Evolutionary conservation across 2,329 filamentous ascomycete genomes (phyloP).

Genomic region (Pseudonectria buxi): DNA sequence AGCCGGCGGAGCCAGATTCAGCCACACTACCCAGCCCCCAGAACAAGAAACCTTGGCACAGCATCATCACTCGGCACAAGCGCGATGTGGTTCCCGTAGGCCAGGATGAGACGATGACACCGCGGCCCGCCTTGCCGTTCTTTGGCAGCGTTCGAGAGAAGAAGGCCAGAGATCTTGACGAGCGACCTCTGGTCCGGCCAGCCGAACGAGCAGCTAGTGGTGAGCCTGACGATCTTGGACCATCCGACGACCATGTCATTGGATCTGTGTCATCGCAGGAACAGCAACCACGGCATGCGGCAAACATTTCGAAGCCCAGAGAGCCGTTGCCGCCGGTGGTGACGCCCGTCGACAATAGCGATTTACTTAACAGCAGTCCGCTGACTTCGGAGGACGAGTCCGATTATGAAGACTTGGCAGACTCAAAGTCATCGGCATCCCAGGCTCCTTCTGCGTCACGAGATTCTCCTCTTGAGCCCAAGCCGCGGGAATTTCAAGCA

Average conservation of each 20-base stretch:
- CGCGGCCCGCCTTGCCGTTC: slow-evolving; percentile 64
- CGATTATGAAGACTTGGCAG: slow-evolving; percentile 2
- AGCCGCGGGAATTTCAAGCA: too few relatives aligned
- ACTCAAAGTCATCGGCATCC: background rate
- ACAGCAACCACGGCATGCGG: slow-evolving; percentile 43
- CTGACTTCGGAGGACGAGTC: slow-evolving; percentile 28
- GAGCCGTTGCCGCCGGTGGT: slow-evolving; percentile 66
- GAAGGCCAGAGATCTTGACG: slow-evolving; percentile 46
- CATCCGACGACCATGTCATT: slow-evolving; percentile 54
- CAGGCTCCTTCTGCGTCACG: too few relatives aligned
- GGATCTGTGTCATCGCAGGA: slow-evolving; percentile 51
- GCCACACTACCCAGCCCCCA: slow-evolving; percentile 30
- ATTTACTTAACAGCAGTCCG: slow-evolving; percentile 53
- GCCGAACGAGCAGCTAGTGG: slow-evolving; percentile 31
- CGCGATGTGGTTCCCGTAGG: slow-evolving; percentile 42
- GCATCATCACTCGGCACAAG: slow-evolving; percentile 38
- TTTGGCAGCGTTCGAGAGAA: slow-evolving; percentile 69
- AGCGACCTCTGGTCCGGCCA: slow-evolving; percentile 53
- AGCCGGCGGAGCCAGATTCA: slow-evolving; percentile 32
- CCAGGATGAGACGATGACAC: slow-evolving; percentile 66
- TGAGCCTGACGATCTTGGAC: slow-evolving; percentile 28
- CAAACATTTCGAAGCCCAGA: slow-evolving; percentile 50
- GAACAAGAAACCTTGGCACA: slow-evolving; percentile 45
- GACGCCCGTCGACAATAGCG: slow-evolving; percentile 60
- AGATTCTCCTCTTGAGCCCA: too few relatives aligned